phyloP scores from a whole-genome alignment of 495 filamentous ascomycete species.

The Schizothecium vesticola region DNA sequence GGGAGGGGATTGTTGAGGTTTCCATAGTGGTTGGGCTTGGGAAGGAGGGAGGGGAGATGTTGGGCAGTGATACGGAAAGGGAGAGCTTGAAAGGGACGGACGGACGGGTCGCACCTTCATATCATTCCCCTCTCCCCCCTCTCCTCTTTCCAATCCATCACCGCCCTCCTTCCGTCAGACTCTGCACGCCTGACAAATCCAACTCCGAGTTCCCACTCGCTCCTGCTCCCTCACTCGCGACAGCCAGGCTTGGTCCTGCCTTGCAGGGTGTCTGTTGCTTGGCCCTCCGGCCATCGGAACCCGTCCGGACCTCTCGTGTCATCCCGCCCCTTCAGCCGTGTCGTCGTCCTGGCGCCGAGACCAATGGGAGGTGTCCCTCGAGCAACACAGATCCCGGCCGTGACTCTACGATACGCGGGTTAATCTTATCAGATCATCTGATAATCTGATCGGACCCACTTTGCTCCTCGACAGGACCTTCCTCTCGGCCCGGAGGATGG shows the following conservation, averaged over 20 bases:
- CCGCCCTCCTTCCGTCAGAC: background rate
- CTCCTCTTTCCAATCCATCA: no score
- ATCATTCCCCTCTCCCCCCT: background rate
- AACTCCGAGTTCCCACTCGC: background rate
- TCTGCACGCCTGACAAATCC: background rate
- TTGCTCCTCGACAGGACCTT: background rate
- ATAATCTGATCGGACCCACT: conserved; percentile 9
- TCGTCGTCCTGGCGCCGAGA: background rate
- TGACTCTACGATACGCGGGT: conserved; percentile 12
- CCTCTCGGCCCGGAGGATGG: background rate
- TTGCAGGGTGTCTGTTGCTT: no score
- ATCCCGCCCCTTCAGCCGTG: background rate
- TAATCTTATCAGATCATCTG: conserved; percentile 35
- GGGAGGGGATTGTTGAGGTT: conserved; percentile 16
- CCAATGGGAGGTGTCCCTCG: background rate
- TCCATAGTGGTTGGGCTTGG: background rate
- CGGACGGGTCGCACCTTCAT: background rate
- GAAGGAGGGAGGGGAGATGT: background rate
- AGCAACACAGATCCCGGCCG: background rate
- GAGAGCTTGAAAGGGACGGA: background rate
- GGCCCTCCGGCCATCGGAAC: background rate
- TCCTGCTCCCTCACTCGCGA: no score
- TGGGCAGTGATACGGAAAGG: background rate
- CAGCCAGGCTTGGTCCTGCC: no score
- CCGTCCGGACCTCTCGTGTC: no score